A percentile compares a stretch with the other conserved stretches of the same genome.
These are phyloP conservation scores for Pneumocystis jirovecii DNA, from an alignment of 1,139 yeast species.

Conservation along the genomic window DNA sequence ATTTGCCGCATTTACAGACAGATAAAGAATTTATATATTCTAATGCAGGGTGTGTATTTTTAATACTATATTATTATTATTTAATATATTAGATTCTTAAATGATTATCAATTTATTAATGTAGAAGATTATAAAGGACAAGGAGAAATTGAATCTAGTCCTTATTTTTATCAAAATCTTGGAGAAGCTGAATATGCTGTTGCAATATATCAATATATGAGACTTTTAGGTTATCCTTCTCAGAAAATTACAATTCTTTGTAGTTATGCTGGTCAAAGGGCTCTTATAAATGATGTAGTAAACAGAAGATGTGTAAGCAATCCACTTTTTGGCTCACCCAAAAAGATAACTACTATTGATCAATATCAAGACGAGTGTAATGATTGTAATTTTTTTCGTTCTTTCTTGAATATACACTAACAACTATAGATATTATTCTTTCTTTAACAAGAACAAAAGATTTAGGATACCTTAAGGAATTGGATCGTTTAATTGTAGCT, in stretches of 20 bases:
- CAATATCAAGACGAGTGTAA: slow-evolving; percentile 20
- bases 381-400: slow-evolving; percentile 15
- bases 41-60: not conserved
- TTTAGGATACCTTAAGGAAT: slow-evolving; percentile 19
- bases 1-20: not conserved
- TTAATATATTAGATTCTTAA: slow-evolving; percentile 32
- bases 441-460: slow-evolving; percentile 20
- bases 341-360: slow-evolving; percentile 20
- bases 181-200: slow-evolving; percentile 45
- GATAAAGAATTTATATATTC: not conserved
- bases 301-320: slow-evolving; percentile 18
- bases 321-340: slow-evolving; percentile 23
- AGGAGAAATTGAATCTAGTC: slow-evolving; percentile 23
- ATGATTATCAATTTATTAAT: slow-evolving; percentile 28
- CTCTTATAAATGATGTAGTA: slow-evolving; percentile 21
- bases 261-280: slow-evolving; percentile 29
- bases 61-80: not conserved
- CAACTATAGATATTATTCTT: slow-evolving; percentile 19
- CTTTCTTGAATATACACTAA: not conserved
- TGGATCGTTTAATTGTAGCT: slow-evolving; percentile 20
- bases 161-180: slow-evolving; percentile 27
- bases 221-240: slow-evolving; percentile 32
- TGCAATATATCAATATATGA: slow-evolving; percentile 35
- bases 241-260: slow-evolving; percentile 31
- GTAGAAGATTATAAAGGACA: slow-evolving; percentile 23